Base-by-base conservation (phyloP, 1,284 basidiomycete species). In the Ceratobasidium sp. region DNA sequence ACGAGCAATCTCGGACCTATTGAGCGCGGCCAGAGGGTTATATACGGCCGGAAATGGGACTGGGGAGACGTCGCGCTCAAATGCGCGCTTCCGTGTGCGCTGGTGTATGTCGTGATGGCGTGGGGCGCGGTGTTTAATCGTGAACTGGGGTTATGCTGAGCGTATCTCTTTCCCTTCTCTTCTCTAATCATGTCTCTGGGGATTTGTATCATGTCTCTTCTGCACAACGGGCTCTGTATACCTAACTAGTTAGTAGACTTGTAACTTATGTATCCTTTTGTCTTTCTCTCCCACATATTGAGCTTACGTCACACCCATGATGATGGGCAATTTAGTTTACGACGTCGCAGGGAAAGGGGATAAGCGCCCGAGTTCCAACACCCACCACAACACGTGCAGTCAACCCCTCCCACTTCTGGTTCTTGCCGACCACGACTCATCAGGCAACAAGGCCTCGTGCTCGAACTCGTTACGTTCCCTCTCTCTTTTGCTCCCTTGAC, bases 71-170 rank as follows among this genome's bases (percentile, higher is more conserved):
- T 95, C 1, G 86, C 88, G 15, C 82, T 88, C 77, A 89, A 90
- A 83, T 95, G 94, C 82, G 88, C 90, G 69, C 82, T 95, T 39
- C 93, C 93, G 0, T 91, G 91, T 42, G 92, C 90, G 9, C 81
- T 91, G 18, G 86, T 93, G 79, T 95, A 95, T 85, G 90, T 92
- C 81, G 85, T 93, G n/a, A 94, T 93, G 91, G 91, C 92, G 13
- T 95, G 94, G 93, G 89, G 90, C 55, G 89, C 85, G 46, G 86
- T 86, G 44, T 83, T 89, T 79, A 84, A 86, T 71, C 82, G 86
- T 78, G 89, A 90, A 81, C 81, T 83, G 4, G 83, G 83, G 20
- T 84, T 84, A 6, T 88, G 88, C 72, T 88, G 83, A 85, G 40
- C 12, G 26, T 39, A n/a, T 63, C 55, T 56, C 26, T 56, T 23